Evolutionary conservation across 805 yeast species (phyloP), one percentile per base, ranked within the genome.

Genomic region (Metschnikowia santaceciliae): DNA sequence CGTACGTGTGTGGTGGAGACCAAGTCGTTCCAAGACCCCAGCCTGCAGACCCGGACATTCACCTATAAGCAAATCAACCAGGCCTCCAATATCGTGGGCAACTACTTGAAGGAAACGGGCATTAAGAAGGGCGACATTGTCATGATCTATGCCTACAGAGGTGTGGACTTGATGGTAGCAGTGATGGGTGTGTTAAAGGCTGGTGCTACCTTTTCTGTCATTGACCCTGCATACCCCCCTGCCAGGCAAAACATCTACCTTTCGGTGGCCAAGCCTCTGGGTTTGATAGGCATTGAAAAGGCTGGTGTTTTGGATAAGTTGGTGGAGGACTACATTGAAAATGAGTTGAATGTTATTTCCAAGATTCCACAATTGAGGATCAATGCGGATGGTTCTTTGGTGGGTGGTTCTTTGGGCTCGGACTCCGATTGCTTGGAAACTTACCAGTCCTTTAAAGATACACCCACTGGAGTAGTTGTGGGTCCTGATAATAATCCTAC

Each of bases 401-500:
- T 72, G 3, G 94, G 96, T 58, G 90, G 90, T 42, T 5, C 22
- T 6, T 42, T 61, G 33, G 63, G 63, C 4, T 67, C 64, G 5
- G 43, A 51, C 8, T 40, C 60, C 0, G 94, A 87, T 63, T 68
- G 81, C 32, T 73, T 90, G 38, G 67, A 67, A 0, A 66, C 70
- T 1, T 81, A 76, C 54, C 72, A 74, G 47, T 62, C 70, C 45
- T 75, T 68, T 58, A 79, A 76, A 56, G 75, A 77, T 48, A 68
- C 77, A 34, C 80, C 90, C 49, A 86, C 97, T 1, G 96, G 96
- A 37, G 94, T 94, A 8, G 71, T 84, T 40, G 98, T 94, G 35
- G 99, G 99, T 1, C 99, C 99, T 2, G 99, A 94, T 67, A 86
- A 94, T 37, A 92, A 92, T 63, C 99, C 99, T 46, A 94, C 99